These are phyloP conservation scores for Eimeria necatrix DNA, from an alignment of 169 alveolate species.

Conservation along the genomic window DNA sequence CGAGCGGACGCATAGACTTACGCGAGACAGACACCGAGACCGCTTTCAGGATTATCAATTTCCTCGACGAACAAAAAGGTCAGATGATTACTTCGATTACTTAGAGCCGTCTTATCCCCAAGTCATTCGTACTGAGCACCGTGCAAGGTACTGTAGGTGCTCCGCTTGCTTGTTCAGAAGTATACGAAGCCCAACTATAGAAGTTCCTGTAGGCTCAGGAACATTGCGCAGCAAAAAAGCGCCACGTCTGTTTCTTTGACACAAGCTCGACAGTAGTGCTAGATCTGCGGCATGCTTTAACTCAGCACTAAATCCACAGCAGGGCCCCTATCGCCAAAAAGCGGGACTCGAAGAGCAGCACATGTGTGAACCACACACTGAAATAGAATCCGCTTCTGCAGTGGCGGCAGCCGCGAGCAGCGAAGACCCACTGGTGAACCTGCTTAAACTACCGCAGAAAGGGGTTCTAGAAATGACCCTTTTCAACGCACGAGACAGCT, in stretches of 20 bases:
- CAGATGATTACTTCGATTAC: slow-evolving; percentile 1
- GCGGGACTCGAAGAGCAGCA: slow-evolving; percentile 86
- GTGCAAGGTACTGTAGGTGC: neutral
- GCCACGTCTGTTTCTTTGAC: neutral
- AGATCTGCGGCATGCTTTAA: no score
- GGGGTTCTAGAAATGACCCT: slow-evolving; percentile 77
- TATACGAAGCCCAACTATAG: no score
- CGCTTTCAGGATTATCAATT: slow-evolving; percentile 91
- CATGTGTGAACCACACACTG: slow-evolving; percentile 85
- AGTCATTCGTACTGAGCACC: neutral
- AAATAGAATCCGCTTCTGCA: slow-evolving; percentile 69
- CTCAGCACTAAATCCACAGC: slow-evolving; percentile 79
- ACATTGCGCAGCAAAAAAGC: no score
- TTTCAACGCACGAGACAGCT: slow-evolving; percentile 74
- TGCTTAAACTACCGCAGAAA: slow-evolving; percentile 69
- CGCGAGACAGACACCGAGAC: slow-evolving; percentile 94
- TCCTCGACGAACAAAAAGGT: slow-evolving; percentile 91
- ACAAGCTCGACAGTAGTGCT: neutral
- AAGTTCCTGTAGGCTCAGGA: no score
- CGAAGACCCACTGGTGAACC: slow-evolving; percentile 66
- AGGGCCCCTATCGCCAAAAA: slow-evolving; percentile 82
- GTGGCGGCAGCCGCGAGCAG: slow-evolving; percentile 72
- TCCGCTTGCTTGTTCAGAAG: neutral
- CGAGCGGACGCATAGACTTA: slow-evolving; percentile 91
- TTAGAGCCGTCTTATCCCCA: neutral